Base-by-base conservation (phyloP, 2,329 filamentous ascomycete species). In the Chalaropsis thielavioides region DNA sequence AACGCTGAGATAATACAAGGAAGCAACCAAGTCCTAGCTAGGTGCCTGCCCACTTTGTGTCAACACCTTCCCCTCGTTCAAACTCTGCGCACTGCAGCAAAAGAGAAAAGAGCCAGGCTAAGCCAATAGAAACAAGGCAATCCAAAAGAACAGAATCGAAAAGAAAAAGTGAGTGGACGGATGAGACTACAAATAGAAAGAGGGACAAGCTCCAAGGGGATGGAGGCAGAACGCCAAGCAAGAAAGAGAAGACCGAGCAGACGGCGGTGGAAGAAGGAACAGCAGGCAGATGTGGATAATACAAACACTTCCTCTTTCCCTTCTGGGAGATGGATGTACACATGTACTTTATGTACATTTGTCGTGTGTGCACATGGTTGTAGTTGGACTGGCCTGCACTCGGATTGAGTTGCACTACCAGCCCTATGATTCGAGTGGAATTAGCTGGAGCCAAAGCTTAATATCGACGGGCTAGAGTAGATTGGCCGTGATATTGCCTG, bases 281-380 rank as follows among this genome's bases (percentile, higher is more conserved):
- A 38, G 31, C 54, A 58, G 27, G 54, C 54, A 58, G 24, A 58
- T n/a, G 54, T 58, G 54, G 31, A 58, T 58, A 58, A 58, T 17
- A n/a, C 13, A 35, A 7, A 51, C 13, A 15, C 46, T 51, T 51
- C 22, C 24, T 27, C 22, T 22, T 51, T 51, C 46, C 46, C 24
- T 11, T 51, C 46, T 27, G 15, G 46, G 46, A 51, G 46, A 10
- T 22, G 8, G 10, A 51, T 51, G 22, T 51, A 17, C 46, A 51
- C 19, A 51, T 24, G 15, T 27, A 51, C 27, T 38, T 38, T 38
- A 10, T 24, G 13, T 7, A 27, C 46, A 54, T 54, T 7, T 5
- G n/a, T n/a, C 27, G 27, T 35, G 17, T 31, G 13, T 35, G 24
- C 24, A 35, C 15, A 31, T 31, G 31, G 31, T 35, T 38, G 15